Conservation (phyloP, 2,329 filamentous ascomycete genomes). For the Celoporthe dispersa region DNA sequence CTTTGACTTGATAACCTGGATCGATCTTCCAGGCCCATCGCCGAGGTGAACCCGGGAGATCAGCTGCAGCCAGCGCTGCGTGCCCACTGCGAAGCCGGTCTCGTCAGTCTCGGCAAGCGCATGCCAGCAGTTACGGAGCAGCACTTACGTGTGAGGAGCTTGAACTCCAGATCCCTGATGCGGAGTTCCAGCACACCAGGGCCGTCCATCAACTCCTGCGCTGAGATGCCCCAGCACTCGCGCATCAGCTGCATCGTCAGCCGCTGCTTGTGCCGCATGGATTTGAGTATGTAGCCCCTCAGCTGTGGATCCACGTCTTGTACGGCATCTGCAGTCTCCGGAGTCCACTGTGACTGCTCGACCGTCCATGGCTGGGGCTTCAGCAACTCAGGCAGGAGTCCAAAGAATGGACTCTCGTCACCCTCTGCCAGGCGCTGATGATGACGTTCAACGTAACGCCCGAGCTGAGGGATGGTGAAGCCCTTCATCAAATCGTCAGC, state of each 20-base stretch:
- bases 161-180: constrained; percentile 47
- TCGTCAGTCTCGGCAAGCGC: constrained; percentile 1
- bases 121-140: too few relatives aligned
- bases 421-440: constrained; percentile 20
- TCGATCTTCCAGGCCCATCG: constrained; percentile 39
- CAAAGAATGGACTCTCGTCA: constrained; percentile 10
- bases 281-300: constrained; percentile 37
- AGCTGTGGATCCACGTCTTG: constrained; percentile 33
- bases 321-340: constrained; percentile 35
- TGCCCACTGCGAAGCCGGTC: constrained; percentile 38
- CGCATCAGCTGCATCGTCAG: constrained; percentile 50
- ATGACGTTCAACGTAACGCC: constrained; percentile 41
- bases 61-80: constrained; percentile 40
- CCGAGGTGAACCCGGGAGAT: constrained; percentile 39
- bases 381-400: background rate
- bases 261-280: constrained; percentile 44
- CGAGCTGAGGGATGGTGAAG: constrained; percentile 53
- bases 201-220: constrained; percentile 49
- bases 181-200: constrained; percentile 47
- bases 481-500: constrained; percentile 45
- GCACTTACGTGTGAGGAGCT: constrained; percentile 50
- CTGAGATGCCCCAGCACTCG: constrained; percentile 54
- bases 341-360: constrained; percentile 48
- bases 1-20: constrained; percentile 41
- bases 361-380: constrained; percentile 45